Evolutionary conservation across 306 rosid genomes (phyloP), one percentile per base, ranked within the genome.

Genomic region (Acacia melanoxylon): DNA sequence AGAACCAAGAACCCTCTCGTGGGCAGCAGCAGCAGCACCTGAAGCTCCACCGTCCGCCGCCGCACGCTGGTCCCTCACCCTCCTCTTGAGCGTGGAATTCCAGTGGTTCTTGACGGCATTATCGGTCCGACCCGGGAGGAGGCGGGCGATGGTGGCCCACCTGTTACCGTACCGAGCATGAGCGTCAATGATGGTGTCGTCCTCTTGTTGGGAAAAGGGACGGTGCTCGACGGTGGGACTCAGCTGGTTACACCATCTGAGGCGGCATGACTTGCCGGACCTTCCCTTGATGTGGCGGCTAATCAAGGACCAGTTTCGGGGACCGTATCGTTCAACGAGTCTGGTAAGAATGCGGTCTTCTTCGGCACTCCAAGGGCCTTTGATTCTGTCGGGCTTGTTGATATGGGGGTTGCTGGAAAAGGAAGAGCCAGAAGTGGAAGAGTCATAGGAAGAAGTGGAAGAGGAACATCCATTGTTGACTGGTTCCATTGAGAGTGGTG

Each of bases 291-390:
- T 89, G 77, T 93, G 85, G 3, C 97, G 94, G 82, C 99, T 92
- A 0, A 96, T 96, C 46, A 96, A 68, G 25, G 99, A 90, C 99
- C 99, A 96, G 86, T 96, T 93, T 16, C 97, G 67, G 0, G 99
- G 84, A 2, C 99, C 99, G 48, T 93, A 89, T 6, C 89, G 85
- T 1, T 93, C 94, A 1, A 96, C 99, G 5, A 96, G 97, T 0
- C 90, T 89, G 70, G 93, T 96, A 19, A 96, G 75, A 52, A 96
- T 82, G 79, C 89, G 88, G 84, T 96, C 99, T 85, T 96, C 98
- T 82, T 96, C 93, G 0, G 98, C 95, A 75, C 98, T 96, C 99
- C 99, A 96, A 0, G 99, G 99, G 35, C 98, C 99, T 80, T 93
- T 96, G 85, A 93, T 91, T 31, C 90, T 84, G 62, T 92, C 90